These are phyloP conservation scores for Orychophragmus violaceus DNA, from an alignment of 345 rosid species.

Conservation along the genomic window DNA sequence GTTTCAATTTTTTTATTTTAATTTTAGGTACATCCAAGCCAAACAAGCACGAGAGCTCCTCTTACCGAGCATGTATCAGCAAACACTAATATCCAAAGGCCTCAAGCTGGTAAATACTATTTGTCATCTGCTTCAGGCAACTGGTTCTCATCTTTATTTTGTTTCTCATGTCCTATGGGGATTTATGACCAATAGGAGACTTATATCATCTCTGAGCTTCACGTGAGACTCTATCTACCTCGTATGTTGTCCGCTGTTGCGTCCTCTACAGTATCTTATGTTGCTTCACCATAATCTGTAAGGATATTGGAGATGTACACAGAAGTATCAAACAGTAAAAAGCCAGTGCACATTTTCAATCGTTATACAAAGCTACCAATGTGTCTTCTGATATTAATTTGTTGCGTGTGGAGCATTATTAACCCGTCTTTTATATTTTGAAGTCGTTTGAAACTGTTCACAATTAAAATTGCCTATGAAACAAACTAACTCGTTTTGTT, in stretches of 20 bases:
- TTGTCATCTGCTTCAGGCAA: background rate
- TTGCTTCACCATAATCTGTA: background rate
- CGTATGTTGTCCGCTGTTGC: background rate
- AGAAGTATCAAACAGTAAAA: background rate
- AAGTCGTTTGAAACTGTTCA: background rate
- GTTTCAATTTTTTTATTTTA: background rate
- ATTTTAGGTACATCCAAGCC: conserved; percentile 35
- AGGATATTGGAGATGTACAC: background rate
- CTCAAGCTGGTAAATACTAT: conserved; percentile 38
- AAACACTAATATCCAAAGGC: conserved; percentile 27
- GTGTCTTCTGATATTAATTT: background rate
- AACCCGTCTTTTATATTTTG: background rate
- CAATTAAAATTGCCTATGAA: background rate
- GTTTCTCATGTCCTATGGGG: background rate
- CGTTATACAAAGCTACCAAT: background rate
- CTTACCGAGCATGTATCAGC: conserved; percentile 11
- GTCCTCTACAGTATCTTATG: background rate
- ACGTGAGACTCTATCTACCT: background rate
- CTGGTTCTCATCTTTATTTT: background rate
- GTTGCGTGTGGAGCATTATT: conserved; percentile 7
- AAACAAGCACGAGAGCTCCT: conserved; percentile 32
- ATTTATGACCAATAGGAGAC: background rate
- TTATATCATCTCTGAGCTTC: background rate
- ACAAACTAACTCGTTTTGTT: background rate
- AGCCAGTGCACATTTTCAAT: background rate